Base-by-base conservation (phyloP, 2,329 filamentous ascomycete species). In the Colletotrichum eremochloae region DNA sequence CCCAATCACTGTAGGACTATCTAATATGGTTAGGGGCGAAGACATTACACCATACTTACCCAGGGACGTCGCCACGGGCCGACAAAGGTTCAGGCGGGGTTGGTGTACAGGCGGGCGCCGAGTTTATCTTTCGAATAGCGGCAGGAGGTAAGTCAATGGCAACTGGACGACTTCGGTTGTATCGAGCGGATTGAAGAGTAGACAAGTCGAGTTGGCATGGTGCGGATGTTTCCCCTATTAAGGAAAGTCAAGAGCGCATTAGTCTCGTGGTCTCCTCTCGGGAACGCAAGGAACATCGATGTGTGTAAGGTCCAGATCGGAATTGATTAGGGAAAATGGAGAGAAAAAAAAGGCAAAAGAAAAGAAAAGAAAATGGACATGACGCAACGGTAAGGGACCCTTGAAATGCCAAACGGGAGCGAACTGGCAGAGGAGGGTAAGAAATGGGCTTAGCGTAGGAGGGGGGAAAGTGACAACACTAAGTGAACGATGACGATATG, bases 11-110 rank as follows among this genome's bases (percentile, higher is more conserved):
- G 50, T 46, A 33, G 29, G 20, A 46, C 55, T 29, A 24, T 52
- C 12, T 11, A 55, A 31, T 63, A 40, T 14, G 48, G 40, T 36
- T 29, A 15, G 38, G 12, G 40, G 31, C 14, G 29, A 14, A 20
- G n/a, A 33, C 29, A 58, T 56, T 24, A 29, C 52, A 56, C 18
- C 29, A n/a, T 11, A 83, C 86, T 78, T 86, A 91, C 89, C 89
- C 88, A 77, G 83, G 84, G 62, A 89, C 77, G 78, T 91, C 89
- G 64, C 89, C 89, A 67, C 89, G 84, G 56, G 86, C 89, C 36
- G 89, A 89, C 31, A 91, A 79, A 73, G 85, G 86, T 74, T 85
- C 85, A 31, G 82, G 84, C 29, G 84, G 84, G 33, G 84, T 87
- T 76, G 82, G 81, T 57, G 81, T 63, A n/a, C 48, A 63, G 61